Evolutionary conservation across 768 basidiomycete genomes (phyloP), one percentile per base, ranked within the genome.

Genomic region (Russula emetica): DNA sequence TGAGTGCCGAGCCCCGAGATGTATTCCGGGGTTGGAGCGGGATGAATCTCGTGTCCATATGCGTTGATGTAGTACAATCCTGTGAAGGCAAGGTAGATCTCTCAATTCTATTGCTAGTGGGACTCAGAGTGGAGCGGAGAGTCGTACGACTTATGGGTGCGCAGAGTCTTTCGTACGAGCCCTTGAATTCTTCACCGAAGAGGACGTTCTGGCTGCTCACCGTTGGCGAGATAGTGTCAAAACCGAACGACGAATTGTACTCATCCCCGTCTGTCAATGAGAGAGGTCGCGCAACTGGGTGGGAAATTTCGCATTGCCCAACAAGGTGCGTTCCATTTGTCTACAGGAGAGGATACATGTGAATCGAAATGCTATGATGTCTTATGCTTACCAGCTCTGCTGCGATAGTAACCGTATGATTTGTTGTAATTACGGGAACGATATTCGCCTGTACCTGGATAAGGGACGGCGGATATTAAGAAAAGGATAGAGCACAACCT

Each of bases 341-440:
- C 89, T 91, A 64, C 63, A 11, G 54, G 30, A 55, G 18, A 54
- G n/a, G 24, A 63, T 54, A 14, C 36, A 22, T 28, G 40, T 51
- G 11, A 11, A 26, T 24, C 20, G 45, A 62, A 36, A 65, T 55
- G 40, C 53, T 14, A 49, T 34, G 24, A n/a, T 22, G 16, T 18
- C 4, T 6, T 22, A 9, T 34, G 10, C 58, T 55, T 26, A 85
- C 90, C 70, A 96, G 80, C 74, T 95, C 88, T 26, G 88, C 93
- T 44, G 94, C 92, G 66, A 98, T 94, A 16, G 94, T 97, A n/a
- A 94, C 92, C 0, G 90, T 94, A 73, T 93, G 92, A 74, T 93
- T 95, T 14, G 95, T 98, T 45, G 95, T 85, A 67, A 98, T 89
- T 4, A 87, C 92, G 0, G 95, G 95, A 2, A 96, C 77, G 62